Conservation (phyloP, 2,329 filamentous ascomycete genomes). For the Epichloe glyceriae region DNA sequence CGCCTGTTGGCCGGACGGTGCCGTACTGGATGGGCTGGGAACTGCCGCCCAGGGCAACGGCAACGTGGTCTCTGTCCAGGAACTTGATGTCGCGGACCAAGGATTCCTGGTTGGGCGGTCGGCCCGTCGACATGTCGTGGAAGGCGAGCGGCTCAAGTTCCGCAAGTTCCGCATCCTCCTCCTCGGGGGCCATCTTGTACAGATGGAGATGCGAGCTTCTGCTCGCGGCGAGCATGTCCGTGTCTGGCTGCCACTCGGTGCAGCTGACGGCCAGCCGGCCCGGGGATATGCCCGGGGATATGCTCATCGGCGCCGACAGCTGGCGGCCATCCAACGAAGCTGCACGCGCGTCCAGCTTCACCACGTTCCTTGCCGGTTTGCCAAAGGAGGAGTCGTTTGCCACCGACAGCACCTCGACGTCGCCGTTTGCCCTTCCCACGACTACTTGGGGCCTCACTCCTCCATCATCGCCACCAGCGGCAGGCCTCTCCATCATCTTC, state of each 20-base stretch:
- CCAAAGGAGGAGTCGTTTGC: conserved; percentile 17
- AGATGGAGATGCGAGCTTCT: conserved; percentile 18
- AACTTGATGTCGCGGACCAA: conserved; percentile 28
- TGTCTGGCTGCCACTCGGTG: conserved; percentile 20
- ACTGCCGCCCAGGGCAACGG: conserved; percentile 30
- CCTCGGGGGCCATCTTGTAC: conserved; percentile 13
- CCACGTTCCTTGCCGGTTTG: conserved; percentile 14
- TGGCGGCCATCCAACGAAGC: background rate
- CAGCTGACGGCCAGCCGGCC: conserved; percentile 19
- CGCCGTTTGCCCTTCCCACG: conserved; percentile 36
- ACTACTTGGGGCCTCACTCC: conserved; percentile 21
- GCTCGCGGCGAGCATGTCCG: conserved; percentile 18
- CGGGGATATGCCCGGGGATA: conserved; percentile 8
- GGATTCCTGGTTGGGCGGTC: conserved; percentile 11
- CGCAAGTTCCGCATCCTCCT: conserved; percentile 3
- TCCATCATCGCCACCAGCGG: conserved; percentile 5
- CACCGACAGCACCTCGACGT: conserved; percentile 31
- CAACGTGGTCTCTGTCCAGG: conserved; percentile 31
- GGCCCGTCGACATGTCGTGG: conserved; percentile 14
- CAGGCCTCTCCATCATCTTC: conserved; percentile 26
- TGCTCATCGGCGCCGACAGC: background rate
- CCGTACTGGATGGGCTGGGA: conserved; percentile 31
- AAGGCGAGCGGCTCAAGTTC: conserved; percentile 11
- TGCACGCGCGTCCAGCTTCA: conserved; percentile 6
- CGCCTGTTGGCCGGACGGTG: conserved; percentile 31